Base-by-base conservation (phyloP, 176 grass and related monocot species). In the Cenchrus fungigraminus region DNA sequence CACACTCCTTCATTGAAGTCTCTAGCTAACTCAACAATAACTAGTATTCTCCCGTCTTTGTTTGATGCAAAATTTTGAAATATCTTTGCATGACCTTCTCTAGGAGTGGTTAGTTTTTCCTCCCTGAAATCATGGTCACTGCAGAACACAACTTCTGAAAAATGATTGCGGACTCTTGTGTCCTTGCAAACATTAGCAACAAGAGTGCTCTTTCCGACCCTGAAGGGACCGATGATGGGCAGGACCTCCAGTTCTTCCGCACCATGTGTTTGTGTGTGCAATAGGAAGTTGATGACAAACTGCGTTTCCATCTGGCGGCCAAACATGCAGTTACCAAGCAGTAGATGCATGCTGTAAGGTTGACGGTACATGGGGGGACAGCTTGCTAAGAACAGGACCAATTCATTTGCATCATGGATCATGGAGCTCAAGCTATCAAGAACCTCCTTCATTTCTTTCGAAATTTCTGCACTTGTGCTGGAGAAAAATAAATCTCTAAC, bases 141-240 rank as follows among this genome's bases (percentile, higher is more conserved):
- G 8, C 19, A 14, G 37, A 53, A 49, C 0, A 29, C n/a, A 3
- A 73, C 74, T 12, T 80, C 22, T 34, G 77, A 69, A 31, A 89
- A 86, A 55, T 86, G 6, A 15, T n/a, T 3, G 3, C 63, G 53
- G 12, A 90, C 78, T 65, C 69, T 90, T 51, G 45, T 40, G 19
- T 86, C 83, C 0, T 63, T n/a, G 44, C 66, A 87, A 65, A 67
- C 53, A 78, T 87, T 78, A 52, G 65, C 12, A 2, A 45, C 57
- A 32, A 87, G 78, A 2, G 65, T 87, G 32, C 58, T 87, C 68
- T 82, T 87, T 12, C 85, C 57, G 0, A 56, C 73, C 56, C 52
- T 11, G 8, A 0, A 0, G 3, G 73, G 73, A 75, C 73, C 51
- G 3, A 76, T 12, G 29, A 83, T 42, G 1, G 69, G 81, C 4